These are phyloP conservation scores for Trypanosoma grayi DNA, from an alignment of 208 protist genomes.

Conservation along the genomic window DNA sequence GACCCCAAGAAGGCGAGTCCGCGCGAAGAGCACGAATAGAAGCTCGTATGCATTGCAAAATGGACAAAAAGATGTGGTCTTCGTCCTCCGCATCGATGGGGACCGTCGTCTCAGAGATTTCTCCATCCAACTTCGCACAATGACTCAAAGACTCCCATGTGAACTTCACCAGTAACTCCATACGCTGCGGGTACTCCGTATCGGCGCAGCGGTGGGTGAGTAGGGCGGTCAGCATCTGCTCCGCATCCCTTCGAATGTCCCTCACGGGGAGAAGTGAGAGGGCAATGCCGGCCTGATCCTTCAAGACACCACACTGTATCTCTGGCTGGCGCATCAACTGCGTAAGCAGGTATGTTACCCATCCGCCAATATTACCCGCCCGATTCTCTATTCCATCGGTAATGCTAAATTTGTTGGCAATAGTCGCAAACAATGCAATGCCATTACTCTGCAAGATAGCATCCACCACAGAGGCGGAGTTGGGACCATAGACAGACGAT, in stretches of 20 bases:
- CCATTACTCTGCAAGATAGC: constrained; percentile 14
- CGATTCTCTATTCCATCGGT: background rate
- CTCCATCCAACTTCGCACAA: constrained; percentile 22
- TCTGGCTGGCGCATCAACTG: constrained; percentile 13
- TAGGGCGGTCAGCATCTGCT: constrained; percentile 28
- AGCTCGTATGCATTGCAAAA: constrained; percentile 35
- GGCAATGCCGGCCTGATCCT: constrained; percentile 11
- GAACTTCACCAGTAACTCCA: constrained; percentile 27
- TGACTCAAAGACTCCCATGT: constrained; percentile 34
- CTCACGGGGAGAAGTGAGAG: constrained; percentile 24
- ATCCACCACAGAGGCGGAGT: constrained; percentile 3
- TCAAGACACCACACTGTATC: constrained; percentile 19
- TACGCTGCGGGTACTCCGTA: constrained; percentile 19
- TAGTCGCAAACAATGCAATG: constrained; percentile 13
- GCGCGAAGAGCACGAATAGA: constrained; percentile 21
- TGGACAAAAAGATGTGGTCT: constrained; percentile 24
- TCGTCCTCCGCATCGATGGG: constrained; percentile 6
- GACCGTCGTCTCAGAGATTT: background rate
- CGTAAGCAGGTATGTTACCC: constrained; percentile 26
- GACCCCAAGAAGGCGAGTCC: constrained; percentile 10
- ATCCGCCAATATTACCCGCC: constrained; percentile 3
- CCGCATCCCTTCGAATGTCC: constrained; percentile 19
- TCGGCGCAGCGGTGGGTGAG: constrained; percentile 27
- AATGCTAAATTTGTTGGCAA: constrained; percentile 6
- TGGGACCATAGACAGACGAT: constrained; percentile 18